These are phyloP conservation scores for Aspergillus cristatus DNA, from an alignment of 495 filamentous ascomycete species.

Conservation along the genomic window DNA sequence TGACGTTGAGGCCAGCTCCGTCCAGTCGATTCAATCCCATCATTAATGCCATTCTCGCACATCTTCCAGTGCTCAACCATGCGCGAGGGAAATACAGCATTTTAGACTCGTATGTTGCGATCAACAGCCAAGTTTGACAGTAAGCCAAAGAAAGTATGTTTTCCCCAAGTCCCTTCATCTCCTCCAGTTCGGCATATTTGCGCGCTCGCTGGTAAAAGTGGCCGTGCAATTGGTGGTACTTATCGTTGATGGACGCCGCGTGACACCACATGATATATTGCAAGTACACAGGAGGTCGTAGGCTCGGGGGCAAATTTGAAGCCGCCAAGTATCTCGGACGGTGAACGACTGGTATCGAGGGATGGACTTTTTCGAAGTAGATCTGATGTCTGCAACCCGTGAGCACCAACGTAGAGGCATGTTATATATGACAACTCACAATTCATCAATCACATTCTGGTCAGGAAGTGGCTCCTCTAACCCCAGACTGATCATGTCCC, in stretches of 20 bases:
- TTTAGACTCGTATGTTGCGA: conserved; percentile 85
- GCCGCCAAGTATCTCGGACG: conserved; percentile 74
- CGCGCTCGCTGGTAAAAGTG: conserved; percentile 82
- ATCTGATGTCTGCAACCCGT: conserved; percentile 50
- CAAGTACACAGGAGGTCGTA: conserved; percentile 79
- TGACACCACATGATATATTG: conserved; percentile 93
- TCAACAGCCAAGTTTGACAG: conserved; percentile 72
- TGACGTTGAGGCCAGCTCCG: conserved; percentile 78
- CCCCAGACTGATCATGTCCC: conserved; percentile 93
- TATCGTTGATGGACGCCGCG: conserved; percentile 74
- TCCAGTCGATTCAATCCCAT: conserved; percentile 88
- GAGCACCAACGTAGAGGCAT: conserved; percentile 1
- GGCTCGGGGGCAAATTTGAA: conserved; percentile 74
- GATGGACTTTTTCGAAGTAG: conserved; percentile 86
- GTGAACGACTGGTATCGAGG: conserved; percentile 79
- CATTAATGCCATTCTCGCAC: conserved; percentile 73
- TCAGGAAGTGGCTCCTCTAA: conserved; percentile 84
- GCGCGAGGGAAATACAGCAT: conserved; percentile 97
- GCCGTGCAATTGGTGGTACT: conserved; percentile 64
- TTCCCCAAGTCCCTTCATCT: conserved; percentile 91
- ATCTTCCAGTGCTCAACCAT: conserved; percentile 84
- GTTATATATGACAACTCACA: conserved; percentile 46
- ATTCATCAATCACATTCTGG: conserved; percentile 80
- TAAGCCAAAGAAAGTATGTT: conserved; percentile 71
- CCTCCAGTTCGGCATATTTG: conserved; percentile 82